Evolutionary conservation across 2,329 filamentous ascomycete genomes (phyloP).

Genomic region (Alternaria solani): DNA sequence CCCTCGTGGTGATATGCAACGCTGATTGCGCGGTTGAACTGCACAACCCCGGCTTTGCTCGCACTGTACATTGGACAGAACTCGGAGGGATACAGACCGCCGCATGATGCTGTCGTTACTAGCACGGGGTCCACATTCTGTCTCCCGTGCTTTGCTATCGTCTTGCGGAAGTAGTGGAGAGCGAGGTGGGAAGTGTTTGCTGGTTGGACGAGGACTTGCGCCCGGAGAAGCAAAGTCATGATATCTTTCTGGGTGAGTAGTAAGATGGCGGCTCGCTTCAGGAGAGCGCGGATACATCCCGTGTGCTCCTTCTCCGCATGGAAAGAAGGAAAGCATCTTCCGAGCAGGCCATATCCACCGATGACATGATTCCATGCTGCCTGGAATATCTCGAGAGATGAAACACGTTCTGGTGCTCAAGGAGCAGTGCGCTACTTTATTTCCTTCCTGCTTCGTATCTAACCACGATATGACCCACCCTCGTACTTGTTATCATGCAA

Average conservation of each 20-base stretch:
- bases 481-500: not conserved
- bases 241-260: not conserved
- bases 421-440: not conserved
- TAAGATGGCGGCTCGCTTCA: not conserved
- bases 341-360: not conserved
- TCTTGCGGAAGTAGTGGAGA: slow-evolving; percentile 52
- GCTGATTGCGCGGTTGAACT: slow-evolving; percentile 52
- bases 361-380: not conserved
- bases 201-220: not conserved
- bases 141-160: slow-evolving; percentile 24
- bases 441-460: not conserved
- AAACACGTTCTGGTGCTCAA: too few relatives aligned
- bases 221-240: not conserved
- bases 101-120: slow-evolving; percentile 51
- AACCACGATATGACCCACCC: not conserved
- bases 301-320: slow-evolving; percentile 22
- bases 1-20: slow-evolving; percentile 45
- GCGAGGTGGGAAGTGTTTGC: slow-evolving; percentile 51
- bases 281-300: not conserved
- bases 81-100: slow-evolving; percentile 50
- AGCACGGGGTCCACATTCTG: slow-evolving; percentile 35
- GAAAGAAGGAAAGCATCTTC: slow-evolving; percentile 10
- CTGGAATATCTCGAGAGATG: not conserved
- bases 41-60: slow-evolving; percentile 50
- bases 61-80: slow-evolving; percentile 41